These are phyloP conservation scores for Centaurea solstitialis DNA, from an alignment of 129 eudicot genomes.

Conservation along the genomic window DNA sequence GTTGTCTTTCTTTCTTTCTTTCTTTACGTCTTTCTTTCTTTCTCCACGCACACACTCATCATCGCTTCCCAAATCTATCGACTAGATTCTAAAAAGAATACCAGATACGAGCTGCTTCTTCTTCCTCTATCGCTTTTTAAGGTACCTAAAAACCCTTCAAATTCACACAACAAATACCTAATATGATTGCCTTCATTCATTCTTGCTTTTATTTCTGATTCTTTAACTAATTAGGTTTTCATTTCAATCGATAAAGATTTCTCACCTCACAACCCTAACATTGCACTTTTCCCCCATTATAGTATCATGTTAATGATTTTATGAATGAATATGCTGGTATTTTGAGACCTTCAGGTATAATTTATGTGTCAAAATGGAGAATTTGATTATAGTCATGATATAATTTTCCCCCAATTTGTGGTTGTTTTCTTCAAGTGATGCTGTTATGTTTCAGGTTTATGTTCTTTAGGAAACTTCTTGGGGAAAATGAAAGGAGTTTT, in stretches of 20 bases:
- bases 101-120: neutral
- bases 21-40: too few relatives aligned
- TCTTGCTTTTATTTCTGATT: neutral
- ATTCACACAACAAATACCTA: neutral
- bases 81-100: neutral
- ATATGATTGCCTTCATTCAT: neutral
- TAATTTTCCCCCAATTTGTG: neutral
- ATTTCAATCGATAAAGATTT: neutral
- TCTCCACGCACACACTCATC: constrained; percentile 11
- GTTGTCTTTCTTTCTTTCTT: neutral
- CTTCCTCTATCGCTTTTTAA: neutral
- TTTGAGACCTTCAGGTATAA: neutral
- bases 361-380: neutral
- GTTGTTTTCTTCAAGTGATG: neutral
- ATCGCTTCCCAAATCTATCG: constrained; percentile 4
- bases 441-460: neutral
- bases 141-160: neutral
- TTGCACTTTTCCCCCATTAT: constrained; percentile 8
- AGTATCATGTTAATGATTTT: neutral
- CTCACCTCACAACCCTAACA: constrained; percentile 16
- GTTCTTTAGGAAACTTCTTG: neutral
- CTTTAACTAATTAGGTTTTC: neutral
- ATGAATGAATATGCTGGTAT: neutral
- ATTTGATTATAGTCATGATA: neutral
- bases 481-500: neutral